phyloP scores from a whole-genome alignment of 1,139 yeast genomes.

The Sugiyamaella paludigena region DNA sequence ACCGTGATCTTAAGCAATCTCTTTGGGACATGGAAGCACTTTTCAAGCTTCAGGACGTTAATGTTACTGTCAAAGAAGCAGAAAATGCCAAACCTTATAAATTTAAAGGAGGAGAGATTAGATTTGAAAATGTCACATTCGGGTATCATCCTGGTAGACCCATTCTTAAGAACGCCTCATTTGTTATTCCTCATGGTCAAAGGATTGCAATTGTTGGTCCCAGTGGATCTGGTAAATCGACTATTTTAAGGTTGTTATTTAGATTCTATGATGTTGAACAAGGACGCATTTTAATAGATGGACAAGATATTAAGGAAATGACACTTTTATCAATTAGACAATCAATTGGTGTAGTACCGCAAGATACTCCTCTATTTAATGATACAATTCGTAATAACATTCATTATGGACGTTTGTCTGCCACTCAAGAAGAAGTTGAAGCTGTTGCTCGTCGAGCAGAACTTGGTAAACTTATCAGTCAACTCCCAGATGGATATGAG shows the following conservation, averaged over 20 bases:
- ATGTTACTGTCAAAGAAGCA: slow-evolving; percentile 60
- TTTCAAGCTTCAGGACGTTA: slow-evolving; percentile 57
- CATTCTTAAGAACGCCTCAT: slow-evolving; percentile 74
- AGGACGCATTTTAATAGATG: slow-evolving; percentile 83
- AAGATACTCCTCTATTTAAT: slow-evolving; percentile 93
- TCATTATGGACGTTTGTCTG: slow-evolving; percentile 76
- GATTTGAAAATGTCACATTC: slow-evolving; percentile 87
- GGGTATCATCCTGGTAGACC: slow-evolving; percentile 90
- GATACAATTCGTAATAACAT: slow-evolving; percentile 86
- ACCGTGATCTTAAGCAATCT: slow-evolving; percentile 90
- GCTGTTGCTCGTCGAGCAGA: slow-evolving; percentile 68
- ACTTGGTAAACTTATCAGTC: slow-evolving; percentile 58
- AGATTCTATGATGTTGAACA: slow-evolving; percentile 80
- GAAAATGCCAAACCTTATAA: slow-evolving; percentile 60
- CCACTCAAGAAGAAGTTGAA: slow-evolving; percentile 69
- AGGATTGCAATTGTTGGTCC: slow-evolving; percentile 95
- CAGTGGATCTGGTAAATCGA: slow-evolving; percentile 93
- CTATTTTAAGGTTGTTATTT: slow-evolving; percentile 77
- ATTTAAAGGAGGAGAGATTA: slow-evolving; percentile 64
- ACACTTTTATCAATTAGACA: slow-evolving; percentile 72
- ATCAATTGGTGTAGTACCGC: slow-evolving; percentile 91
- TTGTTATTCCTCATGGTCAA: slow-evolving; percentile 85
- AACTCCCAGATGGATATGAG: slow-evolving; percentile 76
- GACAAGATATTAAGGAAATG: slow-evolving; percentile 78
- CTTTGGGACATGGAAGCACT: slow-evolving; percentile 34